A percentile compares a stretch with the other conserved stretches of the same genome.
Evolutionary conservation across 2,329 filamentous ascomycete genomes (phyloP).

Genomic region (Ploettnerulaceae sp.): DNA sequence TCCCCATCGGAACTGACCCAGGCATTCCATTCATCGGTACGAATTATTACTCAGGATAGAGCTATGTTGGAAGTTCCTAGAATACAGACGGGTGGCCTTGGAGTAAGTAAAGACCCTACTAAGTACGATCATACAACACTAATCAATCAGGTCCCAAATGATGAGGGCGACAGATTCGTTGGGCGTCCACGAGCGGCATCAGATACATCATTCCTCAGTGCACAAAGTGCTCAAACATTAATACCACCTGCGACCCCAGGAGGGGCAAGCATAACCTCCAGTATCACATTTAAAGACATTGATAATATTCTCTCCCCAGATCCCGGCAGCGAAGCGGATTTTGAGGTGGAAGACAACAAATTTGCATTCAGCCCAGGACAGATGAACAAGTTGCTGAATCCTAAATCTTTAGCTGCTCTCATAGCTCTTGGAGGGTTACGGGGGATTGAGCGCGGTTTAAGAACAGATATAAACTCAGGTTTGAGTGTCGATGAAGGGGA

Average conservation of each 20-base stretch:
- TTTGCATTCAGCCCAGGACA: constrained; percentile 73
- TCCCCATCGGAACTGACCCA: constrained; percentile 1
- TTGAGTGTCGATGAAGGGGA: constrained; percentile 64
- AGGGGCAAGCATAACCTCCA: constrained; percentile 8
- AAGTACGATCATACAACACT: constrained; percentile 1
- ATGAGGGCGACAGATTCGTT: constrained; percentile 6
- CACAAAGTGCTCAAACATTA: constrained; percentile 9
- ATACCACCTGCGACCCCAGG: constrained; percentile 6
- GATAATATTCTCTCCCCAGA: constrained; percentile 47
- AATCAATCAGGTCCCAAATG: constrained; percentile 4
- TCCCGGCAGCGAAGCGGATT: constrained; percentile 66
- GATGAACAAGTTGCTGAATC: constrained; percentile 70
- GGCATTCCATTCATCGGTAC: not conserved
- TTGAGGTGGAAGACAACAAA: constrained; percentile 60
- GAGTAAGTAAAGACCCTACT: constrained; percentile 2
- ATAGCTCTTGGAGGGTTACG: constrained; percentile 67
- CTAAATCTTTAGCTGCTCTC: constrained; percentile 71
- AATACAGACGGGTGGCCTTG: constrained; percentile 7
- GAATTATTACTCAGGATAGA: not conserved
- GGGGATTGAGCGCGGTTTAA: constrained; percentile 70
- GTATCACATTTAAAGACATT: constrained; percentile 8
- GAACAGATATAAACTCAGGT: constrained; percentile 59
- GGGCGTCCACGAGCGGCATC: constrained; percentile 7
- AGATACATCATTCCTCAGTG: constrained; percentile 11
- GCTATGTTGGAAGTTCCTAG: constrained; percentile 6